Percentiles rank a stretch among this genome's conserved stretches.
Conservation (phyloP, 2,329 filamentous ascomycete species). For the Apiospora arundinis region DNA sequence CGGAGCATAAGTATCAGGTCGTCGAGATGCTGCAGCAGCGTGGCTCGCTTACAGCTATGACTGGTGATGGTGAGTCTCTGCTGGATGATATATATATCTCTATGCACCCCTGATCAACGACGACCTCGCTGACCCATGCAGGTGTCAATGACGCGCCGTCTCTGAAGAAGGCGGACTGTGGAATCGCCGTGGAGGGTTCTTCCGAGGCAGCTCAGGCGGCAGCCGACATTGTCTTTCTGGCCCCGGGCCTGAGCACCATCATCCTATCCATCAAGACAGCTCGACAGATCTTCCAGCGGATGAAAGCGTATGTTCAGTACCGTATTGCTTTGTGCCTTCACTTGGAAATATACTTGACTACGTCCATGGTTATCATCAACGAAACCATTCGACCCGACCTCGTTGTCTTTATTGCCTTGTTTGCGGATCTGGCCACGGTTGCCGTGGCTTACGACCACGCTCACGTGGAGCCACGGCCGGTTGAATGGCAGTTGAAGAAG, state of each 20-base stretch:
- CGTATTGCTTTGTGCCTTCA: conserved; percentile 78
- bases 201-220: conserved; percentile 76
- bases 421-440: conserved; percentile 80
- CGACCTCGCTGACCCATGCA: conserved; percentile 15
- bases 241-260: conserved; percentile 73
- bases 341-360: conserved; percentile 77
- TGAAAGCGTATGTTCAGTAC: conserved; percentile 78
- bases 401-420: conserved; percentile 80
- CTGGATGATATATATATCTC: conserved; percentile 22
- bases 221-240: conserved; percentile 77
- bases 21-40: conserved; percentile 78
- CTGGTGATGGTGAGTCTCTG: conserved; percentile 61
- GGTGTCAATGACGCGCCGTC: conserved; percentile 77
- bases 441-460: conserved; percentile 82
- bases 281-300: conserved; percentile 49
- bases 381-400: conserved; percentile 76
- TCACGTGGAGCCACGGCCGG: conserved; percentile 75
- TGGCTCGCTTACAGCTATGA: conserved; percentile 77
- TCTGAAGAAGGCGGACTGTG: conserved; percentile 76
- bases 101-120: background rate
- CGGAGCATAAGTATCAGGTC: conserved; percentile 79
- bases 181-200: conserved; percentile 75
- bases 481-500: conserved; percentile 83
- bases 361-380: conserved; percentile 81
- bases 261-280: conserved; percentile 77